Conservation (phyloP, 306 rosid genomes). For the Sicyos edulis region DNA sequence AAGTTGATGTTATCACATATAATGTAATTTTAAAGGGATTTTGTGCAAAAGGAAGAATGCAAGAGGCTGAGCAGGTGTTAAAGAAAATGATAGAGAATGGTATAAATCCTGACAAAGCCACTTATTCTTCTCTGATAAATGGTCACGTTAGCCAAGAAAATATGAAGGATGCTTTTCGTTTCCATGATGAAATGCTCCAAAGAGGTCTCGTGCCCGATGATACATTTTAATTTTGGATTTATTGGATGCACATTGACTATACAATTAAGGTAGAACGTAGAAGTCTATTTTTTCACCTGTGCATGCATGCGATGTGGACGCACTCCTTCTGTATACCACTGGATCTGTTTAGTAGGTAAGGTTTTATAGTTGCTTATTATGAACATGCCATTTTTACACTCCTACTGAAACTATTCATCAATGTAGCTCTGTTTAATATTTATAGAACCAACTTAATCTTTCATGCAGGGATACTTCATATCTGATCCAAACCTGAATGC, state of each 20-base stretch:
- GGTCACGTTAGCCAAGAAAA: constrained; percentile 79
- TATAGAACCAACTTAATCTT: neutral
- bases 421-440: neutral
- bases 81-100: constrained; percentile 70
- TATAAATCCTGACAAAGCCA: constrained; percentile 65
- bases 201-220: constrained; percentile 90
- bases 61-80: constrained; percentile 66
- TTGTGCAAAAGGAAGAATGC: constrained; percentile 68
- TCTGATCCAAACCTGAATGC: neutral
- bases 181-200: constrained; percentile 89
- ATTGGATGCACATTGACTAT: constrained; percentile 15
- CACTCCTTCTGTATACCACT: neutral
- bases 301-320: neutral
- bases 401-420: neutral
- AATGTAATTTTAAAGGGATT: constrained; percentile 63
- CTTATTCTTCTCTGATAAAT: constrained; percentile 67
- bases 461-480: constrained; percentile 14
- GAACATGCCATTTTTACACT: neutral
- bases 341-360: neutral
- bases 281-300: constrained; percentile 11
- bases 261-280: constrained; percentile 29
- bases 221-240: constrained; percentile 38
- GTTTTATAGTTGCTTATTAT: constrained; percentile 3
- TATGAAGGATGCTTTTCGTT: constrained; percentile 71
- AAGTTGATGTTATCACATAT: constrained; percentile 61